Conservation (phyloP, 1,284 basidiomycete genomes). For the Ceratorhiza oryzae-sativae region DNA sequence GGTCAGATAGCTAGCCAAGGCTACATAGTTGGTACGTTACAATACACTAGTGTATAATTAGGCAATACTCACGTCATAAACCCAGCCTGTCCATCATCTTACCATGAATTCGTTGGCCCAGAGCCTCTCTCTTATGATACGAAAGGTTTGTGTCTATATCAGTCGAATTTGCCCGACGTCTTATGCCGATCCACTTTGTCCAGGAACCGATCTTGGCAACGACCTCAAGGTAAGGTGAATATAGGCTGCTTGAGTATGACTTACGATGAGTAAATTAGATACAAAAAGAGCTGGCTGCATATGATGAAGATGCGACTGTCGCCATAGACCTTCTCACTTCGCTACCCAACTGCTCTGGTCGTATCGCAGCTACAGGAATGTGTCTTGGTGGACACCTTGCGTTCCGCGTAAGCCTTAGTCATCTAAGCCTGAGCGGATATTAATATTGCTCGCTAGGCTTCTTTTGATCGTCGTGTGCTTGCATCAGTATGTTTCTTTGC, state of each 20-base stretch:
- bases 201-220: conserved; percentile 84
- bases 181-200: neutral
- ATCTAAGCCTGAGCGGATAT: neutral
- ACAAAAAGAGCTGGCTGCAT: conserved; percentile 82
- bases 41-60: neutral
- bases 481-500: conserved; percentile 92
- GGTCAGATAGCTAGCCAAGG: conserved; percentile 92
- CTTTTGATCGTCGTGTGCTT: conserved; percentile 84
- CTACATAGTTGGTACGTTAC: conserved; percentile 69
- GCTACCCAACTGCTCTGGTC: conserved; percentile 83
- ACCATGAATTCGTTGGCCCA: conserved; percentile 90
- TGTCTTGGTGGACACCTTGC: conserved; percentile 84
- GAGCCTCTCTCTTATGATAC: conserved; percentile 86
- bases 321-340: conserved; percentile 76
- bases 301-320: conserved; percentile 85
- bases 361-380: conserved; percentile 89
- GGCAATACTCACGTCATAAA: conserved; percentile 46
- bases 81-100: conserved; percentile 79
- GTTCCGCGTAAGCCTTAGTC: conserved; percentile 59
- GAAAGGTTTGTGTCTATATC: conserved; percentile 61
- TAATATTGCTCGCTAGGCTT: conserved; percentile 60
- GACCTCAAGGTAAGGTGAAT: conserved; percentile 71
- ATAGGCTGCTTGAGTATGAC: conserved; percentile 4
- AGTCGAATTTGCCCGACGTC: neutral
- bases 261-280: conserved; percentile 58